phyloP scores from a whole-genome alignment of 2,329 filamentous ascomycete genomes.

The Clonostachys rosea region DNA sequence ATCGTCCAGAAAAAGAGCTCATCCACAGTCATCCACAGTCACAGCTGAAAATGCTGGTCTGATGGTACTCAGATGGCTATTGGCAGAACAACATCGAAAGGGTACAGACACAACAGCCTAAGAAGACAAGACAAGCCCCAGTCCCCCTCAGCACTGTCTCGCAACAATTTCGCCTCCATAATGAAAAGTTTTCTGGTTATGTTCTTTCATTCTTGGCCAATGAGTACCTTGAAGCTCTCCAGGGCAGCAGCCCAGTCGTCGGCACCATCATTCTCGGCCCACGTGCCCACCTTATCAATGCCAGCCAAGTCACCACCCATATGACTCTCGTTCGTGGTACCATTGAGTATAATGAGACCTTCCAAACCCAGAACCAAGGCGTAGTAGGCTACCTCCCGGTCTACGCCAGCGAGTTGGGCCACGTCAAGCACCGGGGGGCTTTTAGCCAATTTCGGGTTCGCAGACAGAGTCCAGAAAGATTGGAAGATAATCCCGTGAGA shows the following conservation, averaged over 20 bases:
- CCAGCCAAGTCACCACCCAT: slow-evolving; percentile 46
- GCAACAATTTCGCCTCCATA: too few relatives aligned
- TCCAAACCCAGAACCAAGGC: slow-evolving; percentile 41
- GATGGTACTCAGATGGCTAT: too few relatives aligned
- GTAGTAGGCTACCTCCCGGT: slow-evolving; percentile 35
- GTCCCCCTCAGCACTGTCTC: too few relatives aligned
- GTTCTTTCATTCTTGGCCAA: slow-evolving; percentile 12
- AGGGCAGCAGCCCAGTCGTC: slow-evolving; percentile 44
- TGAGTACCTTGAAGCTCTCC: slow-evolving; percentile 35
- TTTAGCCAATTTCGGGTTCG: slow-evolving; percentile 32
- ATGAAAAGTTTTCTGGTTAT: not conserved
- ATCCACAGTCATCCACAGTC: too few relatives aligned
- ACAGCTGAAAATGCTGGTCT: too few relatives aligned
- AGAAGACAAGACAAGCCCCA: too few relatives aligned
- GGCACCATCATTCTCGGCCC: slow-evolving; percentile 36
- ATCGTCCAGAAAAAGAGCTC: too few relatives aligned
- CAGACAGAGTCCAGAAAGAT: slow-evolving; percentile 49
- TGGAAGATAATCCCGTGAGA: slow-evolving; percentile 38
- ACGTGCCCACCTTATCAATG: slow-evolving; percentile 28
- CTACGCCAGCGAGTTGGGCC: slow-evolving; percentile 29
- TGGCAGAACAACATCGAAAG: too few relatives aligned
- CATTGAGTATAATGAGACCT: slow-evolving; percentile 35
- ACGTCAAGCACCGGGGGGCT: slow-evolving; percentile 43
- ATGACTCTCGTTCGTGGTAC: slow-evolving; percentile 36
- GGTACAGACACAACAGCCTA: too few relatives aligned